Evolutionary conservation across 179 eudicot species (phyloP), one percentile per base, ranked within the genome.

Genomic region (Actinidia chinensis): DNA sequence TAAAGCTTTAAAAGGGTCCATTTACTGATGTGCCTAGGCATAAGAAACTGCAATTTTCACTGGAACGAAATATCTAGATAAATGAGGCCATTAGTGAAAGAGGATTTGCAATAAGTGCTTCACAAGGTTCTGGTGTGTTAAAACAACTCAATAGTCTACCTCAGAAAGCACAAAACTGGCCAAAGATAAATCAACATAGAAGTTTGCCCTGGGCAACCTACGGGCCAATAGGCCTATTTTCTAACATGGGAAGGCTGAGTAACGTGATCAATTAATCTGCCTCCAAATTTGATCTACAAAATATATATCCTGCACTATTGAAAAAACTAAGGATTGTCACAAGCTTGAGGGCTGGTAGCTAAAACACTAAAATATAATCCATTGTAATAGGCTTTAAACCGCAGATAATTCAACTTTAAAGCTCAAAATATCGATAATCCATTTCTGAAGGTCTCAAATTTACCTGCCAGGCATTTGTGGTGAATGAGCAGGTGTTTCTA

Each of bases 401-500:
- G 40, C 28, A 17, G 8, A 36, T 4, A 42, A 40, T 73, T 54
- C 42, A 28, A 71, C 42, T 47, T 72, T 25, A 61, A 71, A 60
- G 8, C 63, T 5, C 17, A 15, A 67, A 15, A 17, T 46, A 61
- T 28, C 40, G 15, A 25, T 13, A 51, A 73, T 71, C 25, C 4
- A 69, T 47, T 71, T 64, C 20, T 48, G 10, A 61, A 77, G 73
- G 56, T 65, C 40, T 72, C 18, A 14, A 10, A 74, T 44, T 83
- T 90, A 94, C 98, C 96, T 87, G 79, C 73, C 76, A 81, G 87
- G 85, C 77, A 55, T 84, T 50, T 83, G 83, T 54, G 98, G 97
- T 73, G 98, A 94, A 79, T 90, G 94, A 79, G 87, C 84, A 22
- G 97, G 98, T 61, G 98, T 94, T 86, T 90, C 86, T 43, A 82